Conservation (phyloP, 805 yeast species). For the Teunomyces funiuensis region DNA sequence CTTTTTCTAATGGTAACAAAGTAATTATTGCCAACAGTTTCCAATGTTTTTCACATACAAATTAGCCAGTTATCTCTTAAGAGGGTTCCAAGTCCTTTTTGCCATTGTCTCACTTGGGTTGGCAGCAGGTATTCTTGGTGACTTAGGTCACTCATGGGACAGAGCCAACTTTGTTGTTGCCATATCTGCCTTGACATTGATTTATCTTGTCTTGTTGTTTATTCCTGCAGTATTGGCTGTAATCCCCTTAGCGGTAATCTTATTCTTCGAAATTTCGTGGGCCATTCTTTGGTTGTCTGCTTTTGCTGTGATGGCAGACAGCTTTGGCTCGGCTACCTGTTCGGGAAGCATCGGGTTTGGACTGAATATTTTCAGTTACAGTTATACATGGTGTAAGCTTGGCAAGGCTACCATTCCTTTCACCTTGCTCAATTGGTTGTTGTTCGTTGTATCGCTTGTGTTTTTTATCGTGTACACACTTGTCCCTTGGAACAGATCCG, state of each 20-base stretch:
- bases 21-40: too few relatives aligned
- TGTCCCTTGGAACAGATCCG: slow-evolving; percentile 14
- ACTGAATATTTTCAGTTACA: slow-evolving; percentile 3
- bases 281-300: slow-evolving; percentile 23
- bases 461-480: slow-evolving; percentile 16
- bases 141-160: neutral
- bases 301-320: slow-evolving; percentile 22
- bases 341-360: neutral
- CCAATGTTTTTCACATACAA: neutral
- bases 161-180: slow-evolving; percentile 15
- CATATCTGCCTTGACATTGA: slow-evolving; percentile 9
- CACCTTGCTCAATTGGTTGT: slow-evolving; percentile 20
- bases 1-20: too few relatives aligned
- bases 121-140: slow-evolving; percentile 13
- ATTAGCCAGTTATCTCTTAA: neutral
- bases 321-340: slow-evolving; percentile 15
- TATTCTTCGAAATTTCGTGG: slow-evolving; percentile 16
- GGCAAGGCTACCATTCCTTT: slow-evolving; percentile 24
- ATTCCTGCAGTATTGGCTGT: slow-evolving; percentile 10
- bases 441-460: slow-evolving; percentile 17
- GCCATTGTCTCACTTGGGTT: slow-evolving; percentile 17
- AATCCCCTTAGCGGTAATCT: slow-evolving; percentile 12
- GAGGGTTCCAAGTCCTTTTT: slow-evolving; percentile 15
- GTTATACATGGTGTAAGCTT: slow-evolving; percentile 14
- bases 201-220: slow-evolving; percentile 6